Percentiles rank a stretch among this genome's conserved stretches.
These are phyloP conservation scores for Teunomyces gatunensis DNA, from an alignment of 805 yeast genomes.

Conservation along the genomic window DNA sequence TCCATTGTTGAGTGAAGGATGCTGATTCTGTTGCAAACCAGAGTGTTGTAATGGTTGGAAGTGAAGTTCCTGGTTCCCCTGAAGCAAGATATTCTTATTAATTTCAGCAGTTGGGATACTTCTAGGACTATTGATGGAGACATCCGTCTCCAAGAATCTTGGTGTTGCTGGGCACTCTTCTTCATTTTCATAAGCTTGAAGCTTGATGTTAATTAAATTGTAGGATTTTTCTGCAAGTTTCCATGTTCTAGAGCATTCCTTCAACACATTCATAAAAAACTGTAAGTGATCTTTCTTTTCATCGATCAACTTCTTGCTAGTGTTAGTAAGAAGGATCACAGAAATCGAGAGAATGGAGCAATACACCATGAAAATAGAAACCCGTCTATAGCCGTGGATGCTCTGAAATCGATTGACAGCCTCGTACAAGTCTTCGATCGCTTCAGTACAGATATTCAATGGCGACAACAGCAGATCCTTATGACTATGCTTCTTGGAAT, in stretches of 20 bases:
- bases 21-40: background rate
- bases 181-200: conserved; percentile 18
- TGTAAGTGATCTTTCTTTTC: conserved; percentile 28
- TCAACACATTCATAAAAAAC: conserved; percentile 40
- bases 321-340: conserved; percentile 35
- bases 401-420: conserved; percentile 36
- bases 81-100: background rate
- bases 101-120: background rate
- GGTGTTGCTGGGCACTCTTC: background rate
- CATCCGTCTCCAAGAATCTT: background rate
- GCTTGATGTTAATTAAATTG: conserved; percentile 35
- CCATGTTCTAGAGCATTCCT: conserved; percentile 47
- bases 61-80: background rate
- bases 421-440: conserved; percentile 41
- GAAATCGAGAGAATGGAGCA: conserved; percentile 46
- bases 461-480: conserved; percentile 26
- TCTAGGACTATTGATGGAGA: background rate
- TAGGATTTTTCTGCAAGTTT: conserved; percentile 46
- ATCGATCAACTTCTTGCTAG: conserved; percentile 22
- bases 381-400: conserved; percentile 39
- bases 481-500: conserved; percentile 10
- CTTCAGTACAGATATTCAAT: conserved; percentile 32
- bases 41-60: background rate
- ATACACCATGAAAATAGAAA: conserved; percentile 48
- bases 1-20: background rate